Conservation (phyloP, 805 yeast genomes). For the Candida verbasci region DNA sequence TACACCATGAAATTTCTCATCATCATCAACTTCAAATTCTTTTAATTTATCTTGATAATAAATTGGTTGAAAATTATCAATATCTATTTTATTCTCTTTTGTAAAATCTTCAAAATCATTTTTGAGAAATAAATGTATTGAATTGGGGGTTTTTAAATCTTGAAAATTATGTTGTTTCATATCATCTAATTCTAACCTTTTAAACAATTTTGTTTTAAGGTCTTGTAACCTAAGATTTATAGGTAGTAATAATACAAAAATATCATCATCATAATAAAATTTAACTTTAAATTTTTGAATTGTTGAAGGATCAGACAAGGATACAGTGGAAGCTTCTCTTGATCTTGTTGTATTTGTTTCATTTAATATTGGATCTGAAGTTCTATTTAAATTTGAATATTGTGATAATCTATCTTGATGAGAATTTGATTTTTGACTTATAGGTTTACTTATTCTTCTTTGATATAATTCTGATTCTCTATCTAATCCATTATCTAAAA, state of each 20-base stretch:
- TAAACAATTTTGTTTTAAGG: constrained; percentile 46
- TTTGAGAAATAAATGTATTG: constrained; percentile 34
- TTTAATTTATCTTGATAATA: constrained; percentile 23
- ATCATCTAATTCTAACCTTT: constrained; percentile 42
- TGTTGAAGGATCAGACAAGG: constrained; percentile 14
- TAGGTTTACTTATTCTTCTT: constrained; percentile 29
- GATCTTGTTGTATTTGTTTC: constrained; percentile 17
- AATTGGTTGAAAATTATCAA: constrained; percentile 21
- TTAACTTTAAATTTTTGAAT: constrained; percentile 54
- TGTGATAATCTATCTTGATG: constrained; percentile 52
- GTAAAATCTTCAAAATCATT: constrained; percentile 39
- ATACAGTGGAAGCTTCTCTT: constrained; percentile 16
- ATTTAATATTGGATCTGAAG: constrained; percentile 7
- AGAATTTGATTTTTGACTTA: constrained; percentile 37
- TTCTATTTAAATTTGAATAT: constrained; percentile 32
- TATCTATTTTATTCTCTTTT: constrained; percentile 24
- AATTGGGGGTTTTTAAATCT: constrained; percentile 8
- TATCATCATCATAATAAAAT: constrained; percentile 76
- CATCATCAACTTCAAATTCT: constrained; percentile 35
- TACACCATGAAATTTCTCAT: constrained; percentile 33
- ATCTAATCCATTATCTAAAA: constrained; percentile 58
- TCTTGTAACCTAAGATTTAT: constrained; percentile 44
- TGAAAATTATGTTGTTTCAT: constrained; percentile 10
- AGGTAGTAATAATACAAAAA: constrained; percentile 64
- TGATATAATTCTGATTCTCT: constrained; percentile 34